These are phyloP conservation scores for Polyporus arcularius DNA, from an alignment of 768 basidiomycete genomes.

Conservation along the genomic window DNA sequence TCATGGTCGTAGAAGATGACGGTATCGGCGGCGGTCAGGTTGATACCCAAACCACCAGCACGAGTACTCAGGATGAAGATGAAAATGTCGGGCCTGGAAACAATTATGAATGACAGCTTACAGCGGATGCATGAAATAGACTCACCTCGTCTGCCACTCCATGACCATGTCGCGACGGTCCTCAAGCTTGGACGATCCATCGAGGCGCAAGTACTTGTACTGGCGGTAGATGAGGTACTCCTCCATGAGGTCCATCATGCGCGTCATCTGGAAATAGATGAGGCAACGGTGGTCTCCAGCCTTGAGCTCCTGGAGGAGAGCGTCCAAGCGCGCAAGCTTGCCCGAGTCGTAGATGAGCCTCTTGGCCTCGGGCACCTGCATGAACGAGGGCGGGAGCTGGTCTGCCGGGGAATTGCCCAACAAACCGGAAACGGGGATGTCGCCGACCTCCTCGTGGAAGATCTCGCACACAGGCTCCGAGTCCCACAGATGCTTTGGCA, in stretches of 20 bases:
- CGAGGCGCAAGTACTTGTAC: conserved; percentile 90
- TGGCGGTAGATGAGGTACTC: conserved; percentile 97
- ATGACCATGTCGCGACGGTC: conserved; percentile 99
- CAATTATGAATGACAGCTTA: background rate
- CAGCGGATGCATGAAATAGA: conserved; percentile 10
- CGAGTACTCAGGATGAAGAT: conserved; percentile 90
- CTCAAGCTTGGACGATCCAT: conserved; percentile 92
- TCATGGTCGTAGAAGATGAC: conserved; percentile 95
- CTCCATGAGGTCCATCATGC: conserved; percentile 99
- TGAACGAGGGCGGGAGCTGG: conserved; percentile 78
- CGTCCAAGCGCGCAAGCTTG: conserved; percentile 89
- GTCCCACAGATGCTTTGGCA: conserved; percentile 69
- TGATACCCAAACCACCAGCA: conserved; percentile 96
- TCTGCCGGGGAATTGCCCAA: conserved; percentile 62
- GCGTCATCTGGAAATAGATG: conserved; percentile 99
- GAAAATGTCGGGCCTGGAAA: conserved; percentile 77
- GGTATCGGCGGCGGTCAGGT: conserved; percentile 93
- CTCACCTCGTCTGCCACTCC: conserved; percentile 96
- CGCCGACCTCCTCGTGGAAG: conserved; percentile 56
- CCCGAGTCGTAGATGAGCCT: conserved; percentile 95
- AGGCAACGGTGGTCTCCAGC: conserved; percentile 90
- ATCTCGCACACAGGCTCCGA: conserved; percentile 49
- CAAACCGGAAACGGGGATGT: conserved; percentile 67
- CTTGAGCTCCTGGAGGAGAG: conserved; percentile 90
- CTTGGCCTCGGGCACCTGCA: conserved; percentile 95